Evolutionary conservation across 2,329 filamentous ascomycete species (phyloP), one percentile per base, ranked within the genome.

Genomic region (Aspergillus pseudoglaucus): DNA sequence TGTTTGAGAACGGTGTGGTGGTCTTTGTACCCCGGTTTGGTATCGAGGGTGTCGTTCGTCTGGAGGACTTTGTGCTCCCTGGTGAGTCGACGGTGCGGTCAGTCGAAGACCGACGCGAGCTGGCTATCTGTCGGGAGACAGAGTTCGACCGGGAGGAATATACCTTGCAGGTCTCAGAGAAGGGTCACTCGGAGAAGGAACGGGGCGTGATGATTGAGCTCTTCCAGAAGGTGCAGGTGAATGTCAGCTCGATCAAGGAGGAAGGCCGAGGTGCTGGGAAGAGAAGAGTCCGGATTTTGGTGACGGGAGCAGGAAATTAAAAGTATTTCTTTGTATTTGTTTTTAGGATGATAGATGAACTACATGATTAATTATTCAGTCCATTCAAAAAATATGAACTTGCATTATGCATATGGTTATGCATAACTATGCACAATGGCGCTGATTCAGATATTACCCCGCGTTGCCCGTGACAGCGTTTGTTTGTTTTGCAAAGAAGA

Each of bases 1-100:
- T 98, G 46, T 98, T 98, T 70, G 90, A 87, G 65, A 98, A 98
- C 71, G 93, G 93, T 6, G 91, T 96, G 59, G 93, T 97, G 15
- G 90, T 97, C 9, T 90, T 97, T 52, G 91, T 98, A 44, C 93
- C 93, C 6, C 78, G 89, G 14, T 98, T 98, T 68, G 93, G 93
- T 37, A 94, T 98, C 60, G 93, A 98, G 74, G 87, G 89, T 37
- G 73, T 96, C 52, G 93, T 98, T 54, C 80, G 91, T 9, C 73
- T 97, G 58, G 78, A 89, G 49, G 93, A 97, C 70, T 76, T 97
- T 49, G 84, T 84, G 3, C 81, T 85, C 14, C 79, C 82, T 0
- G 88, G 87, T 10, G 68, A 71, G 45, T 58, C 59, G 20, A 56
- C 62, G 20, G 55, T 61, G 6, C 59, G 60, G 18, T 59, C 62